phyloP scores from a whole-genome alignment of 169 alveolate species.

The Eimeria zaria region DNA sequence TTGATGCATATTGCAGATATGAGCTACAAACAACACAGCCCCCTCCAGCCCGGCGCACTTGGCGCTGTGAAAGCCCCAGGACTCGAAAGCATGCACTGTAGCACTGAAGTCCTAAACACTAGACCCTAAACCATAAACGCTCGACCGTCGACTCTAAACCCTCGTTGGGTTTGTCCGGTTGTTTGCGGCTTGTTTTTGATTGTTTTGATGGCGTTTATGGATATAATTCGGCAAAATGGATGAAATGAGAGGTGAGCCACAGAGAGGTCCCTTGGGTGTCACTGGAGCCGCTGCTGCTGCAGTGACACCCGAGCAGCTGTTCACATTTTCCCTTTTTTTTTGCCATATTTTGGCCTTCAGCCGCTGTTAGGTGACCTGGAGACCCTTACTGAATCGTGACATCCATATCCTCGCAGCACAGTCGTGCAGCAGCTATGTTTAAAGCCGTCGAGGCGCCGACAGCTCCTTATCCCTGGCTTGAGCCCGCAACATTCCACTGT shows the following conservation, averaged over 20 bases:
- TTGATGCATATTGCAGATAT: neutral
- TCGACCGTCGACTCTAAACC: conserved; percentile 1
- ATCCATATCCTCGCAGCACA: neutral
- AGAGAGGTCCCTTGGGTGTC: conserved; percentile 7
- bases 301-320: neutral
- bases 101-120: neutral
- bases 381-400: neutral
- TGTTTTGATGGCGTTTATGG: conserved; percentile 8
- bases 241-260: conserved; percentile 67
- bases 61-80: conserved; percentile 17
- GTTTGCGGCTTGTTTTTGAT: neutral
- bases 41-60: conserved; percentile 1
- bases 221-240: neutral
- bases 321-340: neutral
- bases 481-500: neutral
- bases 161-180: conserved; percentile 27
- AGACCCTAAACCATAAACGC: conserved; percentile 13
- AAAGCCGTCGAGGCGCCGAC: neutral
- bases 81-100: conserved; percentile 43
- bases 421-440: neutral
- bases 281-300: conserved; percentile 1
- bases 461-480: neutral
- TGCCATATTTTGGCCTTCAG: no score
- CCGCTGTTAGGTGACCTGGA: neutral
- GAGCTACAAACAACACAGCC: neutral